Percentiles rank a stretch among this genome's conserved stretches.
These are phyloP conservation scores for Knoxdaviesia capensis DNA, from an alignment of 2,329 filamentous ascomycete species.

Conservation along the genomic window DNA sequence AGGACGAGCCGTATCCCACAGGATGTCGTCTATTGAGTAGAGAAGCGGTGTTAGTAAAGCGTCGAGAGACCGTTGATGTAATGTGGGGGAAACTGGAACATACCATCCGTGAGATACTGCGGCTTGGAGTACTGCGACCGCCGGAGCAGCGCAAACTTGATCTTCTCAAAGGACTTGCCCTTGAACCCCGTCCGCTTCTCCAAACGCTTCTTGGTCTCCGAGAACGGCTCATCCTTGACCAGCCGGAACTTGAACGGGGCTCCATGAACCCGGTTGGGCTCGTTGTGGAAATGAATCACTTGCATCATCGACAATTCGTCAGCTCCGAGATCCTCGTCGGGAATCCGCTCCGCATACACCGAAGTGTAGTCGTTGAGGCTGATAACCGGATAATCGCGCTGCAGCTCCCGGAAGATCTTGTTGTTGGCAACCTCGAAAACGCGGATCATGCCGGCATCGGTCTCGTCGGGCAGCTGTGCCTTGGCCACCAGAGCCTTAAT, in stretches of 20 bases:
- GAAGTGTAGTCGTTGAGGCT: conserved; percentile 72
- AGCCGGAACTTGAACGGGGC: conserved; percentile 82
- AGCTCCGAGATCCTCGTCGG: conserved; percentile 47
- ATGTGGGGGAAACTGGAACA: conserved; percentile 12
- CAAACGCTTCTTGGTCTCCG: conserved; percentile 83
- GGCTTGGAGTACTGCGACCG: conserved; percentile 56
- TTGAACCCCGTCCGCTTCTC: conserved; percentile 87
- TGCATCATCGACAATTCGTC: conserved; percentile 43
- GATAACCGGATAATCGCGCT: conserved; percentile 49
- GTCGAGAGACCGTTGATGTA: conserved; percentile 6
- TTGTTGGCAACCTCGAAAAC: conserved; percentile 68
- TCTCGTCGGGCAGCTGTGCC: conserved; percentile 56
- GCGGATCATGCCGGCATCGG: conserved; percentile 46
- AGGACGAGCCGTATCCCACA: conserved; percentile 26
- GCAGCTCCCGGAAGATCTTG: conserved; percentile 67
- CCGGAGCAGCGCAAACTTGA: conserved; percentile 76
- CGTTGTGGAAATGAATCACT: conserved; percentile 84
- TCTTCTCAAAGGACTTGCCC: conserved; percentile 96
- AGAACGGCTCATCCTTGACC: conserved; percentile 67
- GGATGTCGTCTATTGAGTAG: conserved; percentile 28
- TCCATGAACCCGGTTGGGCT: conserved; percentile 65
- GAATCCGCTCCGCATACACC: conserved; percentile 63
- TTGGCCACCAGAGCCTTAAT: conserved; percentile 62
- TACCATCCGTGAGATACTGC: conserved; percentile 74
- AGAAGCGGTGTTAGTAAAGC: background rate